Percentiles rank a stretch among this genome's conserved stretches.
Conservation (phyloP, 129 eudicot genomes). For the Pulicaria dysenterica region DNA sequence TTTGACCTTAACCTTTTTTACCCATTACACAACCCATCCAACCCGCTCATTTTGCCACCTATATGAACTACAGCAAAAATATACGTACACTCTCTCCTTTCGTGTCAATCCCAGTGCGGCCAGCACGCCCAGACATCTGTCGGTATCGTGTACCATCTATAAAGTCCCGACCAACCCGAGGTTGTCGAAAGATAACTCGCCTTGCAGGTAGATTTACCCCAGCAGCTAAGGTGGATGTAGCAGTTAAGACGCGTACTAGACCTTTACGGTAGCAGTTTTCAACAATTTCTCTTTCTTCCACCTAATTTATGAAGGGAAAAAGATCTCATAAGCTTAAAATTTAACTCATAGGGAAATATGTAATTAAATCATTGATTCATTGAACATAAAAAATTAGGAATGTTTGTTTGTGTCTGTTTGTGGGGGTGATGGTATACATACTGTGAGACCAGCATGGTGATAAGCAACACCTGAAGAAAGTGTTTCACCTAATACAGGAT, state of each 20-base stretch:
- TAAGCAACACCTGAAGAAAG: slow-evolving; percentile 96
- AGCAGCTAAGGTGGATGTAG: slow-evolving; percentile 98
- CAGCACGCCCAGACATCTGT: slow-evolving; percentile 99
- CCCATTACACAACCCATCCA: background rate
- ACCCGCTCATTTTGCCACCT: background rate
- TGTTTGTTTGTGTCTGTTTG: background rate
- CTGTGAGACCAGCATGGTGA: slow-evolving; percentile 99
- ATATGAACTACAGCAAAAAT: background rate
- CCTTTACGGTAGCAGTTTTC: slow-evolving; percentile 98
- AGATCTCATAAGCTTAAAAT: slow-evolving; percentile 13
- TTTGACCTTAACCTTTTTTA: background rate
- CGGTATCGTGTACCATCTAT: slow-evolving; percentile 89
- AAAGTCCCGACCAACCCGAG: slow-evolving; percentile 96
- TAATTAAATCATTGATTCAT: slow-evolving; percentile 1
- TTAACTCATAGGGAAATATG: background rate
- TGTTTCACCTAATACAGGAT: slow-evolving; percentile 78
- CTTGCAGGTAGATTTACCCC: slow-evolving; percentile 98
- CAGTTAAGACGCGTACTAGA: slow-evolving; percentile 89
- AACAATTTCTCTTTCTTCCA: slow-evolving; percentile 96
- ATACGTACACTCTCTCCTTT: slow-evolving; percentile 98
- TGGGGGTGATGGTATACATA: slow-evolving; percentile 34
- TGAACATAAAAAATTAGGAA: background rate
- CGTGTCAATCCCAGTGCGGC: slow-evolving; percentile 97
- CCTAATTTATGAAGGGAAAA: slow-evolving; percentile 43
- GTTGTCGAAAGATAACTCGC: slow-evolving; percentile 95